These are phyloP conservation scores for Ashbya aceris DNA, from an alignment of 1,139 yeast genomes.

Conservation along the genomic window DNA sequence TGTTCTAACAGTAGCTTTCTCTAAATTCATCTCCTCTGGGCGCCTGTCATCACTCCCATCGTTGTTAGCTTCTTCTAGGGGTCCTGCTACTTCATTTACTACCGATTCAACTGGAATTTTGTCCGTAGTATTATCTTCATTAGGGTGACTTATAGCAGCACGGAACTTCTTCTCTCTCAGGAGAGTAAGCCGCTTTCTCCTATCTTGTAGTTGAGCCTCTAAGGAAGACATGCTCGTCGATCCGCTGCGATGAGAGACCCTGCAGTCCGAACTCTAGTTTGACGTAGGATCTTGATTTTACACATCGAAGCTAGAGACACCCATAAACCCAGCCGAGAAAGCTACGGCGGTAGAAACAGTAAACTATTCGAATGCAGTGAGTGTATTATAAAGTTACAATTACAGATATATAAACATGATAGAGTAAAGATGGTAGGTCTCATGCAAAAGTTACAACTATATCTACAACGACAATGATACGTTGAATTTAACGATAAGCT, in stretches of 20 bases:
- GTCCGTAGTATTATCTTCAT: no score
- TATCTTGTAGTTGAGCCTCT: slow-evolving; percentile 1
- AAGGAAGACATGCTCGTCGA: not conserved
- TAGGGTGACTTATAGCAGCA: no score
- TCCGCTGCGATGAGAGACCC: no score
- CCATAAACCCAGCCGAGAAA: no score
- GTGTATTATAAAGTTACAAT: slow-evolving; percentile 8
- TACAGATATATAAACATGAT: slow-evolving; percentile 1
- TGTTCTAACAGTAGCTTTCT: slow-evolving; percentile 28
- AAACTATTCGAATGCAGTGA: not conserved
- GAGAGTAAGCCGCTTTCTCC: slow-evolving; percentile 2
- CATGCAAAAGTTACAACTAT: slow-evolving; percentile 3
- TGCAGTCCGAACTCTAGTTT: no score
- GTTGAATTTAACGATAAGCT: not conserved
- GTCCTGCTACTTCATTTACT: no score
- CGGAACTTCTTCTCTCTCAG: not conserved
- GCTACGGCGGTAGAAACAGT: not conserved
- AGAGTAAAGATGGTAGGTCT: not conserved
- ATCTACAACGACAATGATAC: not conserved
- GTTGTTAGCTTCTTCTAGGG: no score
- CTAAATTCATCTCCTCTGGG: not conserved
- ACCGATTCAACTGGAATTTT: no score
- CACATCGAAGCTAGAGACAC: no score
- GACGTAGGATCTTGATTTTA: no score
- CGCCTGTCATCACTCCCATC: no score